These are phyloP conservation scores for Linnemannia hyalina DNA, from an alignment of 192 early-diverging fungal genomes.

Conservation along the genomic window DNA sequence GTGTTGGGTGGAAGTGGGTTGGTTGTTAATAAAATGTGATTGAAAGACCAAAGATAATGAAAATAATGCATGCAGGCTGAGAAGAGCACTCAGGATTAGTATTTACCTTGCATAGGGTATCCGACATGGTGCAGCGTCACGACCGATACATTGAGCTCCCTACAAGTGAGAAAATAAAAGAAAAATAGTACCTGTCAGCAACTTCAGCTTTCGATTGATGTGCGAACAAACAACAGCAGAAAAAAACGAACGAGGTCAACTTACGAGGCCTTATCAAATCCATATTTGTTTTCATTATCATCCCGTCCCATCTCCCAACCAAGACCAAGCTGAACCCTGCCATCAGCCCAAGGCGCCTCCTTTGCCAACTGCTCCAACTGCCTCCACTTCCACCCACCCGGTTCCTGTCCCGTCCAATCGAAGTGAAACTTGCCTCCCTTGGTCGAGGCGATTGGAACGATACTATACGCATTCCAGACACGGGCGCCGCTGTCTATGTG, in stretches of 20 bases:
- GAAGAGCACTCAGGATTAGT: neutral
- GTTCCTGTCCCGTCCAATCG: neutral
- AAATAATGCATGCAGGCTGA: too few species aligned
- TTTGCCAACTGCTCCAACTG: neutral
- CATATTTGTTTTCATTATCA: neutral
- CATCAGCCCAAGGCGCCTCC: constrained; percentile 4
- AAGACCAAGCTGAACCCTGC: constrained; percentile 7
- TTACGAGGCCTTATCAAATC: neutral
- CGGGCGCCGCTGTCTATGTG: constrained; percentile 2
- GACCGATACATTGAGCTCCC: neutral
- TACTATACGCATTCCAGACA: neutral
- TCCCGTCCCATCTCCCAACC: neutral
- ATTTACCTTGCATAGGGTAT: neutral
- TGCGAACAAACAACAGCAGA: neutral
- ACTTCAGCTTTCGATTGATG: too few species aligned
- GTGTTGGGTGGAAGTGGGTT: too few species aligned
- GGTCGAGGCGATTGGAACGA: neutral
- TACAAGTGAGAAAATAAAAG: neutral
- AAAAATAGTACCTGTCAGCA: neutral
- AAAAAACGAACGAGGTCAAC: neutral
- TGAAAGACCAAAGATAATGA: too few species aligned
- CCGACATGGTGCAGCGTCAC: neutral
- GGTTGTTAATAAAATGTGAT: neutral
- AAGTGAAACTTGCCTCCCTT: neutral
- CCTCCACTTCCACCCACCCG: neutral